Evolutionary conservation across 306 rosid genomes (phyloP), one percentile per base, ranked within the genome.

Genomic region (Acacia acuminata): DNA sequence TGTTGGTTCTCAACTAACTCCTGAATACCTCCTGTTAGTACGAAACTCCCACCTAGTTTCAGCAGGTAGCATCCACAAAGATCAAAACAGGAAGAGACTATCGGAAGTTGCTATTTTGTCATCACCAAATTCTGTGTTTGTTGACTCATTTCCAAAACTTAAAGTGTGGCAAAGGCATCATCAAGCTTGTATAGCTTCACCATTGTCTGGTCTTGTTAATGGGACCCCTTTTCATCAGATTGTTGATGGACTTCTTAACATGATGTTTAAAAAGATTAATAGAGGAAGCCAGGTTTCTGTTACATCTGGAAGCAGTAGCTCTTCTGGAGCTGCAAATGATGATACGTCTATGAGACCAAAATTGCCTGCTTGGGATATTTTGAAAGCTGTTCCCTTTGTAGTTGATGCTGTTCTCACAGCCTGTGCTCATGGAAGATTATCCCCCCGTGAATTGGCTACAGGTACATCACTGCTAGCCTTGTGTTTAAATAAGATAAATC

Each of bases 351-450:
- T 89, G 82, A 94, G 97, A 85, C 97, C 97, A 73, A 91, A 89
- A 85, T 92, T 96, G 86, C 99, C 98, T 24, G 98, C 98, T 76
- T 96, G 99, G 99, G 99, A 96, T 91, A 92, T 96, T 80, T 87
- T 96, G 85, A 97, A 91, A 90, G 98, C 97, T 67, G 87, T 89
- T 85, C 99, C 99, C 50, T 92, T 91, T 77, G 97, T 96, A 84
- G 93, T 92, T 88, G 97, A 96, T 87, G 97, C 98, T 73, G 99
- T 98, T 81, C 86, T 96, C 66, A 91, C 97, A 63, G 98, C 99
- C 71, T 96, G 98, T 84, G 94, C 97, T 71, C 98, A 96, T 69
- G 99, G 97, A 82, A 90, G 89, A 80, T 92, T 96, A 81, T 92
- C 94, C 71, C 99, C 99, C 22, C 98, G 98, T 56, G 98, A 96